These are phyloP conservation scores for Teratosphaeria zuluensis DNA, from an alignment of 2,329 filamentous ascomycete genomes.

Conservation along the genomic window DNA sequence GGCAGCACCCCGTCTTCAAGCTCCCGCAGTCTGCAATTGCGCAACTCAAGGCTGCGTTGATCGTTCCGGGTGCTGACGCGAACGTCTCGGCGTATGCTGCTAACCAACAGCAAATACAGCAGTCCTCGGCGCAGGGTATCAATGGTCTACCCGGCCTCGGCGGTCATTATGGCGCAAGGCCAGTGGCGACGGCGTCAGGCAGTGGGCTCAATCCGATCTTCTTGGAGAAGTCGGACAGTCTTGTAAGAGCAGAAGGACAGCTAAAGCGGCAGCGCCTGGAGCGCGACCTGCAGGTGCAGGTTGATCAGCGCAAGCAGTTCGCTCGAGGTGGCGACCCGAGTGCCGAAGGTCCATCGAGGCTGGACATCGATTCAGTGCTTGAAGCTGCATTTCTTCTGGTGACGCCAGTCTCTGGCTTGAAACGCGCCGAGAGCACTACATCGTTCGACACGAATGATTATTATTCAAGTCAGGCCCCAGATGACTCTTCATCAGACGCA, in stretches of 20 bases:
- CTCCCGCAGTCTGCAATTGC: conserved; percentile 45
- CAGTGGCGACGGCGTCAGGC: not conserved
- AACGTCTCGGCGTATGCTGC: conserved; percentile 14
- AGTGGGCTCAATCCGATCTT: conserved; percentile 68
- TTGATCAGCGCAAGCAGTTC: conserved; percentile 52
- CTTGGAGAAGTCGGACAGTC: conserved; percentile 74
- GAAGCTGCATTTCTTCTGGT: conserved; percentile 61
- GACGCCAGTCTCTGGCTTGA: conserved; percentile 54
- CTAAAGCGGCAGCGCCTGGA: conserved; percentile 76
- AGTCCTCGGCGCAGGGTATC: conserved; percentile 4
- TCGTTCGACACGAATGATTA: conserved; percentile 91
- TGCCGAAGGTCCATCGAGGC: conserved; percentile 36
- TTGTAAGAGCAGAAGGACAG: conserved; percentile 72
- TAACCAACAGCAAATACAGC: conserved; percentile 13
- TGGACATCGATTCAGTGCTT: conserved; percentile 36
- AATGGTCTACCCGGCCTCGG: conserved; percentile 15
- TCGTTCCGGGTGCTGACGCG: conserved; percentile 6
- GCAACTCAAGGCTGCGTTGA: conserved; percentile 18
- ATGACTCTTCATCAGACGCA: conserved; percentile 59
- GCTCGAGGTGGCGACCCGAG: conserved; percentile 39
- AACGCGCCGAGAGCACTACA: conserved; percentile 53
- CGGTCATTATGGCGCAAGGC: conserved; percentile 3
- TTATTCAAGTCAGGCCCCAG: conserved; percentile 74
- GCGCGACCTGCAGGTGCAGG: conserved; percentile 63
- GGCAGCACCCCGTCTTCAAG: conserved; percentile 56